Evolutionary conservation across 1,284 basidiomycete species (phyloP).

Genomic region (Cutaneotrichosporon cavernicola): DNA sequence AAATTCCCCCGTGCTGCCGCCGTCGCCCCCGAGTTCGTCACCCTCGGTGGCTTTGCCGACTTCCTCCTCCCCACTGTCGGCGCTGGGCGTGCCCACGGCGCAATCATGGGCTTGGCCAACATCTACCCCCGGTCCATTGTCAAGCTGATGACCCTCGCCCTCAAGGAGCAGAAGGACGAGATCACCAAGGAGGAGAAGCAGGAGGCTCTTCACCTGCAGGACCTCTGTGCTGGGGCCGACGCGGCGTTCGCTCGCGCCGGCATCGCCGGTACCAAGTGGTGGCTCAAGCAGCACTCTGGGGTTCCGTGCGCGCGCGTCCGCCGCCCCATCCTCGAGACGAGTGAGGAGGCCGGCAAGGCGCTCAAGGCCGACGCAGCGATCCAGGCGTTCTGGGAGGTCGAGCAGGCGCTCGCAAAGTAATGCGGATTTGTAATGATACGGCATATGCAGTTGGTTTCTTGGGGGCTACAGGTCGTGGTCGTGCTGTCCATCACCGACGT

Average conservation of each 20-base stretch:
- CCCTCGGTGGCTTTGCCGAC: slow-evolving; percentile 74
- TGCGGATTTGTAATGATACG: background rate
- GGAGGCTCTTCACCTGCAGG: slow-evolving; percentile 73
- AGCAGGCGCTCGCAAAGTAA: slow-evolving; percentile 58
- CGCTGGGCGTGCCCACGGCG: slow-evolving; percentile 62
- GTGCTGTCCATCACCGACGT: too few species aligned
- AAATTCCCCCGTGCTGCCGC: slow-evolving; percentile 63
- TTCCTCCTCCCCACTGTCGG: slow-evolving; percentile 71
- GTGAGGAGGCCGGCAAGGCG: slow-evolving; percentile 58
- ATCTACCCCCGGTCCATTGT: slow-evolving; percentile 66
- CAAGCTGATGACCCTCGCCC: slow-evolving; percentile 65
- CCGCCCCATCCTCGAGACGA: slow-evolving; percentile 69
- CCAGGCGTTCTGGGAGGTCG: slow-evolving; percentile 64
- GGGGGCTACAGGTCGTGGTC: background rate
- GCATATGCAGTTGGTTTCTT: background rate
- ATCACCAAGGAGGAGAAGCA: slow-evolving; percentile 58
- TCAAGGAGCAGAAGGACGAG: slow-evolving; percentile 57
- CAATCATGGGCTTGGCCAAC: slow-evolving; percentile 78
- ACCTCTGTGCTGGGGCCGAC: slow-evolving; percentile 74
- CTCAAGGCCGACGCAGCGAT: slow-evolving; percentile 71
- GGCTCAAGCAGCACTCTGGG: slow-evolving; percentile 67
- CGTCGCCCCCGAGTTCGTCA: slow-evolving; percentile 60
- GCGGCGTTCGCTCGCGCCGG: slow-evolving; percentile 73
- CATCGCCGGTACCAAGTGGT: slow-evolving; percentile 77
- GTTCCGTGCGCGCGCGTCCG: slow-evolving; percentile 66